phyloP scores from a whole-genome alignment of 495 filamentous ascomycete genomes.

The Niebla homalea region DNA sequence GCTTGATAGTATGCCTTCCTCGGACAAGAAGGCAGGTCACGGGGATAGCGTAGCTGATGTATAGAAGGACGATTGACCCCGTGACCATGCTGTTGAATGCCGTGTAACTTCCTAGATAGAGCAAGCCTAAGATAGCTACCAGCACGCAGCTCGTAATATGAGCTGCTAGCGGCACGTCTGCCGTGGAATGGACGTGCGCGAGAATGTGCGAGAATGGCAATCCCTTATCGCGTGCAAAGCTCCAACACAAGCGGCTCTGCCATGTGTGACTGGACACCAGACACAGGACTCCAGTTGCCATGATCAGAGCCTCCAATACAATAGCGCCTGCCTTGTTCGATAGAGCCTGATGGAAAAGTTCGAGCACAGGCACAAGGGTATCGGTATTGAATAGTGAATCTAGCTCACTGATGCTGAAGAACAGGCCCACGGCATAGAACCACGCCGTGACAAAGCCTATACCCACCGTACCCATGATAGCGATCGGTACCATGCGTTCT shows the following conservation, averaged over 20 bases:
- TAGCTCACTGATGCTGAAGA: slow-evolving; percentile 46
- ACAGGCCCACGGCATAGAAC: slow-evolving; percentile 42
- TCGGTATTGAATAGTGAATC: slow-evolving; percentile 29
- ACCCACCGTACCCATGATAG: slow-evolving; percentile 45
- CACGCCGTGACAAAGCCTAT: slow-evolving; percentile 47
- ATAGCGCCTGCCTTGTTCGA: slow-evolving; percentile 40
- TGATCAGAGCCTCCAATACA: slow-evolving; percentile 39
- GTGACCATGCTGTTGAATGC: slow-evolving; percentile 45
- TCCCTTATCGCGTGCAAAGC: slow-evolving; percentile 45
- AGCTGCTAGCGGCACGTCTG: slow-evolving; percentile 42
- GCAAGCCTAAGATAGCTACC: slow-evolving; percentile 35
- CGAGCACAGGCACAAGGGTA: slow-evolving; percentile 43
- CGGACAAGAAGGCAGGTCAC: slow-evolving; percentile 34
- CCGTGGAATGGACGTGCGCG: slow-evolving; percentile 31
- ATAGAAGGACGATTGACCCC: slow-evolving; percentile 37
- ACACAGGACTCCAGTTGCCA: slow-evolving; percentile 43
- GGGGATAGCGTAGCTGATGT: slow-evolving; percentile 40
- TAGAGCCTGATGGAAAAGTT: slow-evolving; percentile 44
- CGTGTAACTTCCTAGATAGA: slow-evolving; percentile 41
- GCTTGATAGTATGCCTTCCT: slow-evolving; percentile 37
- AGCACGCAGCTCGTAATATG: slow-evolving; percentile 36
- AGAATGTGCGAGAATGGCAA: slow-evolving; percentile 36
- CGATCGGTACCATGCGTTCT: slow-evolving; percentile 31
- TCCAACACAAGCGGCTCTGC: slow-evolving; percentile 47
- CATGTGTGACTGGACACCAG: slow-evolving; percentile 43